These are phyloP conservation scores for Solanum boliviense DNA, from an alignment of 257 asterid genomes.

Conservation along the genomic window DNA sequence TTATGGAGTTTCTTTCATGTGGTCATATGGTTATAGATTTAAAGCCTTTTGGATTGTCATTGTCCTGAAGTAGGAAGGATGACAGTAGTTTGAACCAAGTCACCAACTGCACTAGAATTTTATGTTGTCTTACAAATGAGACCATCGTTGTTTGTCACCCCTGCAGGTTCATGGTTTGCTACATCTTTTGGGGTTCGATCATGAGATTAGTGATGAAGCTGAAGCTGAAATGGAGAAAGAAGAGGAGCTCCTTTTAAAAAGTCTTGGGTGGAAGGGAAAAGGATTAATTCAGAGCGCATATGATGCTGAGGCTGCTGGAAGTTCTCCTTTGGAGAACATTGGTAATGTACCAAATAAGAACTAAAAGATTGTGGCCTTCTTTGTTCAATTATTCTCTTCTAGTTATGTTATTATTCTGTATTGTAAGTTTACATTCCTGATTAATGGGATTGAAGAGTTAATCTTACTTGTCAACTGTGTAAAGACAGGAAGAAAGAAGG, in stretches of 20 bases:
- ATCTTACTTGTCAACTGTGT: conserved; percentile 57
- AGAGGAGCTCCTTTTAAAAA: conserved; percentile 64
- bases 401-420: not conserved
- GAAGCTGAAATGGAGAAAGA: conserved; percentile 94
- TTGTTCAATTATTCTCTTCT: not conserved
- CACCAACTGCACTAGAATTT: not conserved
- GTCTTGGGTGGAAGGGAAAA: conserved; percentile 95
- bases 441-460: conserved; percentile 38
- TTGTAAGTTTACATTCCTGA: conserved; percentile 2
- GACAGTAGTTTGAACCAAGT: not conserved
- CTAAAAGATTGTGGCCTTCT: conserved; percentile 6
- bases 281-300: conserved; percentile 77
- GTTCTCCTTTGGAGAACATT: conserved; percentile 25
- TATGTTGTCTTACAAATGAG: not conserved
- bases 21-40: not conserved
- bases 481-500: conserved; percentile 99
- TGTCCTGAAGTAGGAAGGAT: not conserved
- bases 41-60: not conserved
- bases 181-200: conserved; percentile 97
- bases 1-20: not conserved
- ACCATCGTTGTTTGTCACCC: not conserved
- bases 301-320: conserved; percentile 47
- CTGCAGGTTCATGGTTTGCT: conserved; percentile 89
- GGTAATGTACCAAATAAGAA: conserved; percentile 41
- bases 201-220: conserved; percentile 90